Conservation (phyloP, 225 moss, liverwort and hornwort species). For the Marchantia paleacea region DNA sequence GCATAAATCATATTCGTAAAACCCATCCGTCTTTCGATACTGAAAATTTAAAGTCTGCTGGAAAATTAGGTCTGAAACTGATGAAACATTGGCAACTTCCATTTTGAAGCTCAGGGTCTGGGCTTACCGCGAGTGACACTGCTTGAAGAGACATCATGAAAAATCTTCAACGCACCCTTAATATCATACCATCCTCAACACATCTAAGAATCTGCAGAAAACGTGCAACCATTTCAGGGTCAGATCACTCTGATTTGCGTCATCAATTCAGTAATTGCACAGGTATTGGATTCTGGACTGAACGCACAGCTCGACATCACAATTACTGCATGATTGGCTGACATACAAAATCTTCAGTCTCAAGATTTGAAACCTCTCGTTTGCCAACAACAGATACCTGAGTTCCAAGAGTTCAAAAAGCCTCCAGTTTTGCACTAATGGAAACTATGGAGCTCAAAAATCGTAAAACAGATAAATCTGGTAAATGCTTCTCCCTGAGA, state of each 20-base stretch:
- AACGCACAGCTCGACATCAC: no score
- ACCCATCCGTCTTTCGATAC: neutral
- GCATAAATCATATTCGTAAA: neutral
- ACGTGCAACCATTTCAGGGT: neutral
- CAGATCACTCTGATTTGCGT: neutral
- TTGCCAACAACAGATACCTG: no score
- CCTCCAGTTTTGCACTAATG: no score
- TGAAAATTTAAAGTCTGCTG: neutral
- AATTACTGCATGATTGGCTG: no score
- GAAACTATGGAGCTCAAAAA: no score
- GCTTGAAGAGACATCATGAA: slow-evolving; percentile 29
- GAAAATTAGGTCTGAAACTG: neutral
- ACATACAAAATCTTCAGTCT: no score
- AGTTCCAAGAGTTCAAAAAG: no score
- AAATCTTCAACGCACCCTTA: slow-evolving; percentile 6
- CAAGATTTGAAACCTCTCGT: no score
- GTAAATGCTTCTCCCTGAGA: no score
- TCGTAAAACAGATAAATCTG: no score
- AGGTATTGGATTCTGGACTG: neutral
- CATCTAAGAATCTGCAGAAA: slow-evolving; percentile 14
- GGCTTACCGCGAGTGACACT: slow-evolving; percentile 21
- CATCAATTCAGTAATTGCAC: neutral
- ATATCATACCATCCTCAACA: slow-evolving; percentile 19
- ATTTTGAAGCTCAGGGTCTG: no score
- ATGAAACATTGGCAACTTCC: no score